Percentiles rank a stretch among this genome's conserved stretches.
These are phyloP conservation scores for Sporodiniella umbellata DNA, from an alignment of 371 early-diverging fungal genomes.

Conservation along the genomic window DNA sequence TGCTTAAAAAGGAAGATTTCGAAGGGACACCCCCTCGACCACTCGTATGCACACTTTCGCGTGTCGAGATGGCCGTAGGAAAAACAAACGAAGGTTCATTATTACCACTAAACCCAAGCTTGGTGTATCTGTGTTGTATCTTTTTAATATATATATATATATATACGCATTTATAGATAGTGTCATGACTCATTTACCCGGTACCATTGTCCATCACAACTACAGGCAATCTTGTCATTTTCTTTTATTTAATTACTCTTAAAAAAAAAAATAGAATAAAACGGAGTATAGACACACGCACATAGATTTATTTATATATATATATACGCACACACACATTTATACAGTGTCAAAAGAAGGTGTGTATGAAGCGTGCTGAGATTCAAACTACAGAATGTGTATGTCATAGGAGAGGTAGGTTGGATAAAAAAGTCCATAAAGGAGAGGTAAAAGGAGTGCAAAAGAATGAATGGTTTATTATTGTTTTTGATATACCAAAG, in stretches of 20 bases:
- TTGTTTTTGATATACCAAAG: not conserved
- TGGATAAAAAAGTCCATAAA: not conserved
- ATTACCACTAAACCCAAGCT: slow-evolving; percentile 98
- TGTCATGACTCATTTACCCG: slow-evolving; percentile 80
- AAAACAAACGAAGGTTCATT: slow-evolving; percentile 94
- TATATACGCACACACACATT: no score
- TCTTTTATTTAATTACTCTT: not conserved
- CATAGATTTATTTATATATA: no score
- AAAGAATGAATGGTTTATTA: no score
- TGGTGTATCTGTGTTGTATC: slow-evolving; percentile 77
- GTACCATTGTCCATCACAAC: slow-evolving; percentile 95
- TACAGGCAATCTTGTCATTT: slow-evolving; percentile 62
- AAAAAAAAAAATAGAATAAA: not conserved
- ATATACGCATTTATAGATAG: not conserved
- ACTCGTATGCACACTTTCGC: slow-evolving; percentile 52
- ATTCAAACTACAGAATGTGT: no score
- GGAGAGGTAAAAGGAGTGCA: not conserved
- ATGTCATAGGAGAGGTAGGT: no score
- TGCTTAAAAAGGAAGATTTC: slow-evolving; percentile 58
- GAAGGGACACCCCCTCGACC: slow-evolving; percentile 57
- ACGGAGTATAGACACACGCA: no score
- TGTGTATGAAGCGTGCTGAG: no score
- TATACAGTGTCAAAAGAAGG: no score
- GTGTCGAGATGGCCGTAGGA: slow-evolving; percentile 89
- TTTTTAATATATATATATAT: not conserved